Base-by-base conservation (phyloP, 2,329 filamentous ascomycete genomes). In the Cordyceps fumosorosea region DNA sequence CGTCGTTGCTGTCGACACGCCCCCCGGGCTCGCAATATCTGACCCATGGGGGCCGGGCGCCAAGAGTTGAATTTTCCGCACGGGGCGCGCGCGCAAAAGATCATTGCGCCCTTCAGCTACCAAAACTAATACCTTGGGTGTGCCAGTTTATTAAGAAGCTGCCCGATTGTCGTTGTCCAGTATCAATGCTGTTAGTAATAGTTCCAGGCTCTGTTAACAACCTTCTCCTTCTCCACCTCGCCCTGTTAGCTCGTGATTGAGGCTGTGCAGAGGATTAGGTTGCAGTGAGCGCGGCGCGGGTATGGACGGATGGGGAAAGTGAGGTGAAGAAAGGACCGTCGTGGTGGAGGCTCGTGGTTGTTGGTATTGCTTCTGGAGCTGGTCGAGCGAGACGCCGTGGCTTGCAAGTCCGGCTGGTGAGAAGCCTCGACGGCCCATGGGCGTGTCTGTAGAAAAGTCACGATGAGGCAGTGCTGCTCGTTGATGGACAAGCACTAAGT, bases 401-500 rank as follows among this genome's bases (percentile, higher is more conserved):
- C 53, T 29, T 44, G 53, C 8, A 1, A 44, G 40, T n/a, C 16
- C 18, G 18, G n/a, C 18, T 34, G 18, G 34, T 54, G 10, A 55
- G 16, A 26, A 57, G 44, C 55, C 44, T 18, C 44, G 22, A 32
- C 26, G n/a, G 29, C n/a, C 10, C n/a, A 22, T 37, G 56, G 56
- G 56, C 5, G 56, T 58, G 56, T 40, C 29, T 1, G 45, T 51
- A 58, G 16, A 29, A 57, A 58, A 26, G 18, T 58, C 45, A 42
- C 32, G 56, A 58, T 42, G 56, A 58, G 56, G 56, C 56, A 58
- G 56, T 58, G 56, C 56, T 51, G 11, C 26, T 50, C n/a, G 24
- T 22, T 12, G 55, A 29, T 6, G 14, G 29, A 11, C 29, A 8
- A 40, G 37, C 37, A 40, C 26, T 26, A n/a, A n/a, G n/a, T 11